A percentile compares a stretch with the other conserved stretches of the same genome.
Evolutionary conservation across 371 early-diverging fungal species (phyloP).

Genomic region (Zancudomyces culisetae): DNA sequence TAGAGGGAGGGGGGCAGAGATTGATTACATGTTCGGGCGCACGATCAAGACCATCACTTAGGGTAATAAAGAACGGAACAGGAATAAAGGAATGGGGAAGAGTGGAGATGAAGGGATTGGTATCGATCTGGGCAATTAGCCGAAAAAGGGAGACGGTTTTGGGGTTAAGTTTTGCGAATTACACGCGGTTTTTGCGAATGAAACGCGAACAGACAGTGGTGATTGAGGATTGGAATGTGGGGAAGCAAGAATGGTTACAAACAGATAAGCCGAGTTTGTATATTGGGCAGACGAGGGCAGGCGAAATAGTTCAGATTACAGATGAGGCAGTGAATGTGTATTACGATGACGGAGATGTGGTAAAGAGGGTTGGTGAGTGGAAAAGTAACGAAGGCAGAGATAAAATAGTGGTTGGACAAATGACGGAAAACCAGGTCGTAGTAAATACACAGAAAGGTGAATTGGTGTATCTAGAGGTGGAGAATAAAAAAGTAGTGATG

Average conservation of each 20-base stretch:
- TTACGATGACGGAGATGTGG: conserved; percentile 4
- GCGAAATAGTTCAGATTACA: conserved; percentile 38
- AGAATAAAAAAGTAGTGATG: too few relatives aligned
- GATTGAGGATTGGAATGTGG: conserved; percentile 23
- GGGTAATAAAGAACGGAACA: conserved; percentile 71
- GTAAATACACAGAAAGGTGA: conserved; percentile 32
- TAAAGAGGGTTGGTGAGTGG: not conserved
- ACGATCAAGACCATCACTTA: conserved; percentile 48
- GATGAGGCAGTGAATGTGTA: conserved; percentile 30
- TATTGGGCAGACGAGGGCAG: conserved; percentile 18
- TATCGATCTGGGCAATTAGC: conserved; percentile 45
- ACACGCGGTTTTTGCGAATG: conserved; percentile 27
- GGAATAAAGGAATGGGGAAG: conserved; percentile 47
- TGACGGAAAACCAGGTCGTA: conserved; percentile 29
- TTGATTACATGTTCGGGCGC: conserved; percentile 76
- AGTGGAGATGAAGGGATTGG: conserved; percentile 38
- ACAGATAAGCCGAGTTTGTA: conserved; percentile 29
- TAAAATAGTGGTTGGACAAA: conserved; percentile 23
- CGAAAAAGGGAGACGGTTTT: conserved; percentile 17
- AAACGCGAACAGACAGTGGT: not conserved
- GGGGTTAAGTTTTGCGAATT: conserved; percentile 24
- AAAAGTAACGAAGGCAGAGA: not conserved
- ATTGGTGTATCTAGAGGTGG: conserved; percentile 36
- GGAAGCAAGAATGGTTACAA: conserved; percentile 25
- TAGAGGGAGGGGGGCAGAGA: conserved; percentile 9